Evolutionary conservation across 2,329 filamentous ascomycete genomes (phyloP).

Genomic region (Akanthomyces lecanii): DNA sequence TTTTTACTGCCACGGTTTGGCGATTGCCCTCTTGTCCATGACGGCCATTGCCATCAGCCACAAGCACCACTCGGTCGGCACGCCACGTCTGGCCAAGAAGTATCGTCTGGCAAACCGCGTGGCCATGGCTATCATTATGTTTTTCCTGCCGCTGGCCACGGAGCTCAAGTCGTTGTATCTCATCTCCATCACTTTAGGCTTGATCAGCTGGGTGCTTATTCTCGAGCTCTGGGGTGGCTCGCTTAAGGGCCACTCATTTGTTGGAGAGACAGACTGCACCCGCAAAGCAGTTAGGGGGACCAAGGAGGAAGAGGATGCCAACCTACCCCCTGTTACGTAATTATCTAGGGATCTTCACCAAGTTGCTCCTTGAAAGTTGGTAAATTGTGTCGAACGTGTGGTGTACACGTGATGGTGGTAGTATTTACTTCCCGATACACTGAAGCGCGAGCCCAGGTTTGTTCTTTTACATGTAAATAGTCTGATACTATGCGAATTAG

Average conservation of each 20-base stretch:
- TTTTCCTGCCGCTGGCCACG: constrained; percentile 50
- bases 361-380: background rate
- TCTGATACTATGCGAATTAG: too few relatives aligned
- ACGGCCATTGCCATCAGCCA: constrained; percentile 51
- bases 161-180: constrained; percentile 42
- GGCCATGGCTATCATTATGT: constrained; percentile 46
- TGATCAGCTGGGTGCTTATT: constrained; percentile 43
- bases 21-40: constrained; percentile 51
- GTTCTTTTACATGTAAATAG: too few relatives aligned
- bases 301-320: background rate
- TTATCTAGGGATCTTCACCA: background rate
- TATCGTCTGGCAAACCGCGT: constrained; percentile 49
- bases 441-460: too few relatives aligned
- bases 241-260: constrained; percentile 39
- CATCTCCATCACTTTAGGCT: constrained; percentile 40
- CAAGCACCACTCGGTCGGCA: constrained; percentile 48
- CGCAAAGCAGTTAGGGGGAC: background rate
- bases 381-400: background rate
- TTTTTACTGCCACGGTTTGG: constrained; percentile 62
- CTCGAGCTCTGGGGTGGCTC: constrained; percentile 49
- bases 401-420: background rate
- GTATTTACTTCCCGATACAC: too few relatives aligned
- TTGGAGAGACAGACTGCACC: background rate
- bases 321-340: background rate
- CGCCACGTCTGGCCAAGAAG: constrained; percentile 45